Base-by-base conservation (phyloP, 768 basidiomycete genomes). In the Hypholoma sublateritium region DNA sequence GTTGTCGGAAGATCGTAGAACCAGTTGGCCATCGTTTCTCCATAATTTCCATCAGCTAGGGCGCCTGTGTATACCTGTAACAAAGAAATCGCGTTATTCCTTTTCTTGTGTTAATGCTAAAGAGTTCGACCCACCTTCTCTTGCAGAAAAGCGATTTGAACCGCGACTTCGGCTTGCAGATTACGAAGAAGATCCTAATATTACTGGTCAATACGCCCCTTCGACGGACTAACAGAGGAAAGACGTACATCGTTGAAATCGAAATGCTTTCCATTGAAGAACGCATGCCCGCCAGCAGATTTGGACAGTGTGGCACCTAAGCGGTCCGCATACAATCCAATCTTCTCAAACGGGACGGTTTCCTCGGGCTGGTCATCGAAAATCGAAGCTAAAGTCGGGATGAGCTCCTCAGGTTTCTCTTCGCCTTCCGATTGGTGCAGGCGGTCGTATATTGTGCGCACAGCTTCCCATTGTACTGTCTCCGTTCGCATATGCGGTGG, bases 1-100 rank as follows among this genome's bases (percentile, higher is more conserved):
- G 91, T 85, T 0, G 82, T 83, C 0, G 95, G 91, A 5, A 95
- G 80, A 64, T 96, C 93, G 67, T 96, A 98, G 74, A 98, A 98
- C 72, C 91, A 94, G 13, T 79, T 88, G 28, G 82, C 72, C 53
- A 91, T 80, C 32, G 61, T 55, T 14, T 79, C 76, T 5, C 74
- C 73, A 7, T 70, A 70, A 39, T 78, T 71, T 1, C 77, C 78
- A 44, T 91, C 86, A 8, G 79, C 77, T 16, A 93, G 66, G 34
- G 73, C 70, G 5, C 85, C 82, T 24, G 67, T 65, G 65, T 89
- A 88, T 1, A 91, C 69, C 89, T 87, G 17, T 28, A 32, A 9
- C 9, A 32, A 5, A 32, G 9, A 32, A 5, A 32, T 6, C 2
- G 28, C 35, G 7, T 5, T 25, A 46, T 13, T 19, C 48, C 21